Percentiles rank a stretch among this genome's conserved stretches.
phyloP scores from a whole-genome alignment of 2,329 filamentous ascomycete genomes.

The Verticillium isaacii region DNA sequence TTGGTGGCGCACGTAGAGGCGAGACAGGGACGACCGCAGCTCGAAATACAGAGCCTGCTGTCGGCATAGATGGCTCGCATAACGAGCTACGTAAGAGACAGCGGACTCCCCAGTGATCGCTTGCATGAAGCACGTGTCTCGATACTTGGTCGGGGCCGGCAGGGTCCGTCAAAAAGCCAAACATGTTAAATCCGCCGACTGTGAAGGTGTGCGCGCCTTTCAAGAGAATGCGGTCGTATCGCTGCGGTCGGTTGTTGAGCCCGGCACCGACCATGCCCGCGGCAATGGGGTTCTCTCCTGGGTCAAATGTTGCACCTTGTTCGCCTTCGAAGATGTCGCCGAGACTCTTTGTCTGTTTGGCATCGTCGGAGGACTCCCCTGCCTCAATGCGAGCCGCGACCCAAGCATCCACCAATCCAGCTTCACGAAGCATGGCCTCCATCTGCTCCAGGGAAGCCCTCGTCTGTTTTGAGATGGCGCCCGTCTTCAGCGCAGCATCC shows the following conservation, averaged over 20 bases:
- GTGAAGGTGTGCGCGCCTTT: constrained; percentile 32
- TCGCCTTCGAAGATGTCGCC: constrained; percentile 49
- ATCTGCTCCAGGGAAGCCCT: constrained; percentile 36
- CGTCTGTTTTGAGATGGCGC: constrained; percentile 47
- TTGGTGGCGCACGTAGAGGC: constrained; percentile 19
- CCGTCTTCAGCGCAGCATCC: constrained; percentile 43
- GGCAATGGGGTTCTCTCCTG: constrained; percentile 50
- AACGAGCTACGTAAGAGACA: constrained; percentile 27
- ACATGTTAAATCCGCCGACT: constrained; percentile 48
- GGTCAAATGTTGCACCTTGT: constrained; percentile 62
- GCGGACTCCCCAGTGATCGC: constrained; percentile 56
- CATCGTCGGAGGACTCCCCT: constrained; percentile 32
- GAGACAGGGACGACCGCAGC: constrained; percentile 25
- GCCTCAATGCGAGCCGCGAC: constrained; percentile 35
- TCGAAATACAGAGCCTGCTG: background rate
- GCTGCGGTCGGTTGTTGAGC: constrained; percentile 51
- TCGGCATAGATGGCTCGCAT: background rate
- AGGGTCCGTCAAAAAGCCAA: constrained; percentile 39
- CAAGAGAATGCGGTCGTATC: constrained; percentile 61
- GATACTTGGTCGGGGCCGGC: background rate
- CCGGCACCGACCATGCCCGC: constrained; percentile 40
- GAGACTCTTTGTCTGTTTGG: constrained; percentile 14
- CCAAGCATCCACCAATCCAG: constrained; percentile 50
- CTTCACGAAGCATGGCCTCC: constrained; percentile 38
- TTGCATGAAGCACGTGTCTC: constrained; percentile 27